These are phyloP conservation scores for Eimeria necatrix DNA, from an alignment of 169 alveolate species.

Conservation along the genomic window DNA sequence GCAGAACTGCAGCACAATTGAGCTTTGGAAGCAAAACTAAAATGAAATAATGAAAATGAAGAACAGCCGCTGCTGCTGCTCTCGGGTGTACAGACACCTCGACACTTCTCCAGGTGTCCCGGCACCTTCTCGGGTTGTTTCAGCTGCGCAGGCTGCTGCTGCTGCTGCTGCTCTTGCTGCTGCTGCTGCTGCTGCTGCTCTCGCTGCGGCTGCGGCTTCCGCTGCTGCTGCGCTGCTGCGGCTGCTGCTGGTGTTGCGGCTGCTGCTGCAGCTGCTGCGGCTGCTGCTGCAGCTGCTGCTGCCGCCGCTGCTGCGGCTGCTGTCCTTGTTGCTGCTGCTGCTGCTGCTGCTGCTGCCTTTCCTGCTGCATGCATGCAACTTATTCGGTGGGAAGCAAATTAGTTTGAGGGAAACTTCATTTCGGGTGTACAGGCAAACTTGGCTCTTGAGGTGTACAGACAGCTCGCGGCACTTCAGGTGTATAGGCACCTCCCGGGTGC, in stretches of 20 bases:
- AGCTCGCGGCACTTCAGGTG: background rate
- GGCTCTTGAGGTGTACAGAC: background rate
- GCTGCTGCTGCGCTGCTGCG: background rate
- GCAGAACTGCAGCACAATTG: no score
- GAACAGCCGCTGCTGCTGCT: no score
- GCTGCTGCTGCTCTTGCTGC: slow-evolving; percentile 3
- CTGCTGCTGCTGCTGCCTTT: background rate
- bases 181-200: background rate
- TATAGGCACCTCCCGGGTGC: background rate
- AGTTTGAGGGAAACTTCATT: no score
- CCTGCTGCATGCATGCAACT: background rate
- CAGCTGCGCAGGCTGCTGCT: background rate
- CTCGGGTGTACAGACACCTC: background rate
- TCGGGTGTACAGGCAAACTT: no score
- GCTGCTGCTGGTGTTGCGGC: background rate
- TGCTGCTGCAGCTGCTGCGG: background rate
- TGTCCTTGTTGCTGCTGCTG: background rate
- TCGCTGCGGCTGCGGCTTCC: background rate
- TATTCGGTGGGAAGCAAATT: background rate
- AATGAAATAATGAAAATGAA: no score
- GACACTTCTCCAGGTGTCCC: background rate
- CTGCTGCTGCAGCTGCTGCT: background rate
- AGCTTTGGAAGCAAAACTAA: no score
- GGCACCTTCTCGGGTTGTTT: background rate
- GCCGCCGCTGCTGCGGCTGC: background rate